These are phyloP conservation scores for Strigomonas galati DNA, from an alignment of 208 protist genomes.

Conservation along the genomic window DNA sequence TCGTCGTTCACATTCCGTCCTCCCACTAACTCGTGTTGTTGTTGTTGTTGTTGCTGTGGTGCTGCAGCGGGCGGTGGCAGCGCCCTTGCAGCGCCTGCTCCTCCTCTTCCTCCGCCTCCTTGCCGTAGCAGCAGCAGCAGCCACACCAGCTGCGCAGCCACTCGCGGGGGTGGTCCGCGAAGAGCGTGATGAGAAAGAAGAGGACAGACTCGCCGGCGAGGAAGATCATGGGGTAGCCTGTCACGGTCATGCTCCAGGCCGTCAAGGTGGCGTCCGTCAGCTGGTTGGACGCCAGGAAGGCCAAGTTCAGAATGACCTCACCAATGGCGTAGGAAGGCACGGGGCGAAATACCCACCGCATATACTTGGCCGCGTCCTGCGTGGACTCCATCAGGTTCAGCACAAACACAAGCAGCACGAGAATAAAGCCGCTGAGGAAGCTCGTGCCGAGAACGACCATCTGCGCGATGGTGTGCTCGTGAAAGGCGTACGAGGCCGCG, in stretches of 20 bases:
- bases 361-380: slow-evolving; percentile 22
- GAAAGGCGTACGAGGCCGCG: slow-evolving; percentile 47
- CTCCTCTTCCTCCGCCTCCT: no score
- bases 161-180: slow-evolving; percentile 50
- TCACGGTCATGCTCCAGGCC: slow-evolving; percentile 28
- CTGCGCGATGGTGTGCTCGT: slow-evolving; percentile 52
- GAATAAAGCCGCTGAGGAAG: slow-evolving; percentile 62
- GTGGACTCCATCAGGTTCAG: slow-evolving; percentile 30
- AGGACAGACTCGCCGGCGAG: slow-evolving; percentile 42
- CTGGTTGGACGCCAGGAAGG: slow-evolving; percentile 15
- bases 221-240: slow-evolving; percentile 41
- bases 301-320: slow-evolving; percentile 58
- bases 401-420: slow-evolving; percentile 37
- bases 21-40: no score
- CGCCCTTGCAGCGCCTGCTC: no score
- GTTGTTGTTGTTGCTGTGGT: no score
- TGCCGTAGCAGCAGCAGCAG: no score
- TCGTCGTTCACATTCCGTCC: no score
- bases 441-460: slow-evolving; percentile 53
- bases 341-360: slow-evolving; percentile 51
- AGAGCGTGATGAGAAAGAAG: slow-evolving; percentile 43
- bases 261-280: slow-evolving; percentile 19
- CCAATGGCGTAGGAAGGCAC: slow-evolving; percentile 61
- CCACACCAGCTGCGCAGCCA: no score
- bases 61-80: no score